These are phyloP conservation scores for Pseudoscleropodium purum DNA, from an alignment of 225 moss, liverwort and hornwort species.

Conservation along the genomic window DNA sequence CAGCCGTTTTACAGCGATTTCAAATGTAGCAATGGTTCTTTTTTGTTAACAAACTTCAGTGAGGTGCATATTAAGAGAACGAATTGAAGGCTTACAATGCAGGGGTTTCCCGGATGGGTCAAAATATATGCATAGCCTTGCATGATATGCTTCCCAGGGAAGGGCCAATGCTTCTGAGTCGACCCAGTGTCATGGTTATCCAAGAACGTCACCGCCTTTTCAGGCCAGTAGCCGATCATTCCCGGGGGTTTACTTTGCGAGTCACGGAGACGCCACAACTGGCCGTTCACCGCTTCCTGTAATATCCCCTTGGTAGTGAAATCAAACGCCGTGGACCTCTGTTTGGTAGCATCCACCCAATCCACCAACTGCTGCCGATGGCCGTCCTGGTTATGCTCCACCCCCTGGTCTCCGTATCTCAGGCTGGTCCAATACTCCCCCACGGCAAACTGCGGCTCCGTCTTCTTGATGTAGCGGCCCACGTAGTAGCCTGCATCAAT, in stretches of 20 bases:
- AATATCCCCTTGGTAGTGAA: conserved; percentile 90
- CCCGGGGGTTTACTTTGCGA: conserved; percentile 46
- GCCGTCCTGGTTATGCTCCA: conserved; percentile 69
- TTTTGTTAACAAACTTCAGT: not conserved
- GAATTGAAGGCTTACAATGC: conserved; percentile 41
- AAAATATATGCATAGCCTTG: conserved; percentile 90
- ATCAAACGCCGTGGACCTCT: conserved; percentile 62
- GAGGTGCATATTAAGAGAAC: not conserved
- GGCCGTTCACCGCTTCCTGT: conserved; percentile 60
- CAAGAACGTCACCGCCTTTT: conserved; percentile 73
- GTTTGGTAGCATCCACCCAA: conserved; percentile 56
- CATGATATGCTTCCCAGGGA: conserved; percentile 65
- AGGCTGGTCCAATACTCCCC: conserved; percentile 73
- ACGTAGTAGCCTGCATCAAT: conserved; percentile 38
- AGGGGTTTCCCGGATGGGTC: conserved; percentile 80
- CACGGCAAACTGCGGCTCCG: conserved; percentile 57
- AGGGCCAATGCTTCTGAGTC: conserved; percentile 78
- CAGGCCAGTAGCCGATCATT: conserved; percentile 73
- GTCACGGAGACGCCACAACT: conserved; percentile 62
- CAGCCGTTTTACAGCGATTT: not conserved
- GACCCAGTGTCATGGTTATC: conserved; percentile 96
- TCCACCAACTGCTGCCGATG: conserved; percentile 68
- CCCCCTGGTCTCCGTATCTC: conserved; percentile 31
- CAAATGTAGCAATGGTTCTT: too few relatives aligned
- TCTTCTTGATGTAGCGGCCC: conserved; percentile 43